These are phyloP conservation scores for Capronia americana DNA, from an alignment of 2,329 filamentous ascomycete species.

Conservation along the genomic window DNA sequence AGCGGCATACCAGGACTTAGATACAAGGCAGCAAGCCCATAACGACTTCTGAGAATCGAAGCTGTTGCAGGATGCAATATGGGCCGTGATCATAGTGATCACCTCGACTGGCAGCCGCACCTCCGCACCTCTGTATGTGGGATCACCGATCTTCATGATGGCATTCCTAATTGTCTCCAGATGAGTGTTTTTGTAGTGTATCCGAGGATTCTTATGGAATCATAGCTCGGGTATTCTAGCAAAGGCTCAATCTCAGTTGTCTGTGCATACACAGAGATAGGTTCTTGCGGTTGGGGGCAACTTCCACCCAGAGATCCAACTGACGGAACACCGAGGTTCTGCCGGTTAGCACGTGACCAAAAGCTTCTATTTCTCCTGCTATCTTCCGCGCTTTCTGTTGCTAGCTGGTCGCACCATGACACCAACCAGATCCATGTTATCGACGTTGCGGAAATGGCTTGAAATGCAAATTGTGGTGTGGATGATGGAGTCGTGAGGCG, in stretches of 20 bases:
- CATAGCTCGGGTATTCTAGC: neutral
- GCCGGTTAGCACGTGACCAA: neutral
- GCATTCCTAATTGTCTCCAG: neutral
- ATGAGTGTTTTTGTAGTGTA: neutral
- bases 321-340: neutral
- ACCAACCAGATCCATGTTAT: neutral
- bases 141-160: constrained; percentile 36
- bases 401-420: neutral
- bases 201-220: neutral
- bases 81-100: constrained; percentile 25
- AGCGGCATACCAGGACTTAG: constrained; percentile 63
- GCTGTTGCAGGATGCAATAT: constrained; percentile 16
- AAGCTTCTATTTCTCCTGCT: neutral
- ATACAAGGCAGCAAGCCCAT: constrained; percentile 59
- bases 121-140: constrained; percentile 27
- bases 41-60: constrained; percentile 53
- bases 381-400: neutral
- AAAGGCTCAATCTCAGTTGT: neutral
- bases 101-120: constrained; percentile 36
- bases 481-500: neutral
- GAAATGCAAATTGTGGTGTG: neutral
- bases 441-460: neutral
- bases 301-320: neutral
- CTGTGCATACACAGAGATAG: neutral
- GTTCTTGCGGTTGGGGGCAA: neutral